These are phyloP conservation scores for Fusarium oligoseptatum DNA, from an alignment of 2,329 filamentous ascomycete genomes.

Conservation along the genomic window DNA sequence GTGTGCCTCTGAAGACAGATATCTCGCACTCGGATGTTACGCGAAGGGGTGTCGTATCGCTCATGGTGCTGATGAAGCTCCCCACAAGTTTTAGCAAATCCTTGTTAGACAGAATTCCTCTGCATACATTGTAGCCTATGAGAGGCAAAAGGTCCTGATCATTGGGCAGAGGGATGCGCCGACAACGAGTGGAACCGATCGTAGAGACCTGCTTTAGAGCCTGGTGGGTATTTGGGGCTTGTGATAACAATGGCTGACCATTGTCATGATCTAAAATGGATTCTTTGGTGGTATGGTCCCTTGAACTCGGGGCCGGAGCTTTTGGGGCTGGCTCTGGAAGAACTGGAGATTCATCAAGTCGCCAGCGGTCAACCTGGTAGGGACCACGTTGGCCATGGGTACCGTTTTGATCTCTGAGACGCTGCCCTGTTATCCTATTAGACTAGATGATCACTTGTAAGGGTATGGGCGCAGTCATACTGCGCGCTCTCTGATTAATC, in stretches of 20 bases:
- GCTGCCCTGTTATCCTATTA: conserved; percentile 9
- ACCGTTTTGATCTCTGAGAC: not conserved
- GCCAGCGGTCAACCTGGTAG: conserved; percentile 31
- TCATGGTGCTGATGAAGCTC: not conserved
- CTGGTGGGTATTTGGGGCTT: not conserved
- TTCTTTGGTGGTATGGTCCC: not conserved
- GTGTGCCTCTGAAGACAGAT: not conserved
- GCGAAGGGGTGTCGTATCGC: not conserved
- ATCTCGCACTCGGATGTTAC: not conserved
- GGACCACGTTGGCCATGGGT: not conserved
- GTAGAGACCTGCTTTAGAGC: not conserved
- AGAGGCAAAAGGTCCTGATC: conserved; percentile 30
- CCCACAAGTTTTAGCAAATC: not conserved
- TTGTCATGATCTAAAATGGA: rapidly evolving
- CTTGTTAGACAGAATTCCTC: conserved; percentile 29
- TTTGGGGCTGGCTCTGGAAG: not conserved
- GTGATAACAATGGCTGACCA: rapidly evolving
- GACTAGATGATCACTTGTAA: not conserved
- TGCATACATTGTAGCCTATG: conserved; percentile 27
- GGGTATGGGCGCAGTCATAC: conserved; percentile 3
- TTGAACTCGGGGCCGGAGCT: not conserved
- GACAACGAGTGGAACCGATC: rapidly evolving
- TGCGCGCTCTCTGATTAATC: conserved; percentile 32
- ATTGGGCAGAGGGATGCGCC: not conserved
- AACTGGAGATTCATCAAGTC: not conserved